Base-by-base conservation (phyloP, 2,329 filamentous ascomycete genomes). In the Microcyclospora pomicola region DNA sequence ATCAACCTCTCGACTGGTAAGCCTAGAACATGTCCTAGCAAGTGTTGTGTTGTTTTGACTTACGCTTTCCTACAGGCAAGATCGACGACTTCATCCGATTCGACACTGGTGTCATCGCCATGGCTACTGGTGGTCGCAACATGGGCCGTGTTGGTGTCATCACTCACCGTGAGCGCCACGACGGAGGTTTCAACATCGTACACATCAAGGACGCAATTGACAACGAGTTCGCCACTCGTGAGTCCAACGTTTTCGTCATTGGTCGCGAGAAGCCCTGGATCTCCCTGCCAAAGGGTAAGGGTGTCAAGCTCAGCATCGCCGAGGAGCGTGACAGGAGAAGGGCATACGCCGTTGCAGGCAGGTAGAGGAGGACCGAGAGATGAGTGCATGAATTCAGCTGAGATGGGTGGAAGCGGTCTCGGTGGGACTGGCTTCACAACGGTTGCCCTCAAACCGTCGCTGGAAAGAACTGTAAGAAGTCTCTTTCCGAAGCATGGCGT, bases 111-210 rank as follows among this genome's bases (percentile, higher is more conserved):
- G 82, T 85, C 65, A 86, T 98, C 59, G 86, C 82, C 68, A 98
- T 98, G 88, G 82, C 82, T 63, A 98, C 91, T 58, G 91, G 91
- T 80, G 91, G 91, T 80, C 91, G 88, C 66, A 98, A 98, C 85
- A 98, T 96, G 88, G 91, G 91, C 67, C 91, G 91, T 88, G 88
- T 98, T 63, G 91, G 91, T 82, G 88, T 96, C 68, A 92, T 98
- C 75, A 96, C 91, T 61, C 87, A 98, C 80, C 88, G 91, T 76
- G 91, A 98, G 79, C 85, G 91, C 61, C 91, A 98, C 78, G 91
- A 98, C 59, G 91, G 91, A 77, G 91, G 91, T 69, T 98, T 98
- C 83, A 92, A 92, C 79, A 93, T 98, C 63, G 87, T 98, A 68
- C 54, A 58, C 50, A 82, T 98, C 72, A 98, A 98, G 83, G 91